phyloP scores from a whole-genome alignment of 257 asterid species.

The Nicotiana otophora region DNA sequence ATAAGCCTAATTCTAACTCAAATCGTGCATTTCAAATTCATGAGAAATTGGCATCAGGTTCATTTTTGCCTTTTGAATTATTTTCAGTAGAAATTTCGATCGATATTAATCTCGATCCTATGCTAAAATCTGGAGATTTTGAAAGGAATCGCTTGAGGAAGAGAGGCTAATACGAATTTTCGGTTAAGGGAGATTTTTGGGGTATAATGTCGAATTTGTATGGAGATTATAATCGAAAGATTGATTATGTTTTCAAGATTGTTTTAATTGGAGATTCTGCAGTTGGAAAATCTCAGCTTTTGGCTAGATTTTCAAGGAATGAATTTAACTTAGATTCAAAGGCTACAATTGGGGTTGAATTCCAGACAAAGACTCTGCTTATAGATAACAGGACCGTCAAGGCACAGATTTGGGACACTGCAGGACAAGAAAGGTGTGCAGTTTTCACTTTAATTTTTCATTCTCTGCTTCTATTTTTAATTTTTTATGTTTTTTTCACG shows the following conservation, averaged over 20 bases:
- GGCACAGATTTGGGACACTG: slow-evolving; percentile 97
- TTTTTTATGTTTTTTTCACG: background rate
- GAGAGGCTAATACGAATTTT: slow-evolving; percentile 2
- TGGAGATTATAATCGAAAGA: slow-evolving; percentile 74
- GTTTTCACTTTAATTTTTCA: background rate
- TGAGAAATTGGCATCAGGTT: slow-evolving; percentile 10
- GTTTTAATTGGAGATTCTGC: slow-evolving; percentile 87
- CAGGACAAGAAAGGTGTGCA: slow-evolving; percentile 79
- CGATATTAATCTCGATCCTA: background rate
- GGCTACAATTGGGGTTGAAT: slow-evolving; percentile 89
- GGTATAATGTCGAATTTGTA: slow-evolving; percentile 56
- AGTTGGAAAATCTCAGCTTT: slow-evolving; percentile 81
- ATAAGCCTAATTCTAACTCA: too few relatives aligned
- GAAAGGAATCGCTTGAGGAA: slow-evolving; percentile 19
- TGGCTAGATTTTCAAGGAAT: slow-evolving; percentile 80
- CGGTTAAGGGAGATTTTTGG: slow-evolving; percentile 6
- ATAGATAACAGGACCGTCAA: slow-evolving; percentile 70
- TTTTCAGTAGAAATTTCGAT: background rate
- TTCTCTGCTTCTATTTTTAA: background rate
- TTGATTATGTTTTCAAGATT: slow-evolving; percentile 80
- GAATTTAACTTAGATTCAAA: slow-evolving; percentile 79
- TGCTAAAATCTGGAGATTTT: background rate
- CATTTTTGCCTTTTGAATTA: background rate
- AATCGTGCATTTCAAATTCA: background rate
- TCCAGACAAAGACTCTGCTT: slow-evolving; percentile 70